phyloP scores from a whole-genome alignment of 164 flowering plant genomes.

The Nelumbo lutea region DNA sequence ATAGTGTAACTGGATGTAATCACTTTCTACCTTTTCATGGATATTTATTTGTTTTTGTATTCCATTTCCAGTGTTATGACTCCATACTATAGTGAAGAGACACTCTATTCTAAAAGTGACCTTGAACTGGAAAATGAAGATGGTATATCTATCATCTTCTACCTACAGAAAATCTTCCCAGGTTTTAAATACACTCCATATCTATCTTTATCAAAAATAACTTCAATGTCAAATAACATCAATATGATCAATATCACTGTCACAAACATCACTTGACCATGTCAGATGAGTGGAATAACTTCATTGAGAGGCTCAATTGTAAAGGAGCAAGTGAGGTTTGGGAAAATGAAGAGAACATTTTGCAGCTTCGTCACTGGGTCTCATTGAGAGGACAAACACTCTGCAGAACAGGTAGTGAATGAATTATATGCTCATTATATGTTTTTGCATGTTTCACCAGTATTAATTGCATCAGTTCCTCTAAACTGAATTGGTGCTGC shows the following conservation, averaged over 20 bases:
- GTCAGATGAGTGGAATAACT: conserved; percentile 93
- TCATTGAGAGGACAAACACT: conserved; percentile 75
- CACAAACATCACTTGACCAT: conserved; percentile 5
- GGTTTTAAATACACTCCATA: conserved; percentile 30
- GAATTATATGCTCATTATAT: conserved; percentile 3
- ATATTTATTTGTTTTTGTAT: conserved; percentile 4
- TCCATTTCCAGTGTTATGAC: conserved; percentile 77
- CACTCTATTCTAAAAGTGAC: conserved; percentile 75
- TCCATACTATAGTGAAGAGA: conserved; percentile 96
- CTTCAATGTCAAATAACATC: background rate
- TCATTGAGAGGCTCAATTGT: conserved; percentile 81
- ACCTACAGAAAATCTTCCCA: conserved; percentile 89
- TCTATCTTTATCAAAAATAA: background rate
- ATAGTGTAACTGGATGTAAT: background rate
- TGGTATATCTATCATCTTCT: conserved; percentile 83
- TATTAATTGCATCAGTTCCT: background rate
- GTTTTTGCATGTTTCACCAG: background rate
- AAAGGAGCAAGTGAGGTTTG: conserved; percentile 54
- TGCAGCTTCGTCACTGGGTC: conserved; percentile 50
- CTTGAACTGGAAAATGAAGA: conserved; percentile 94
- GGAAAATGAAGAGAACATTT: conserved; percentile 77
- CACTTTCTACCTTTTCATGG: background rate
- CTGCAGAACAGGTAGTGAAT: conserved; percentile 64
- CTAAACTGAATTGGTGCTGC: conserved; percentile 22
- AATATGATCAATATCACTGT: conserved; percentile 5